Conservation (phyloP, 148 eudicot genomes). For the Amaranthus hypochondriacus region DNA sequence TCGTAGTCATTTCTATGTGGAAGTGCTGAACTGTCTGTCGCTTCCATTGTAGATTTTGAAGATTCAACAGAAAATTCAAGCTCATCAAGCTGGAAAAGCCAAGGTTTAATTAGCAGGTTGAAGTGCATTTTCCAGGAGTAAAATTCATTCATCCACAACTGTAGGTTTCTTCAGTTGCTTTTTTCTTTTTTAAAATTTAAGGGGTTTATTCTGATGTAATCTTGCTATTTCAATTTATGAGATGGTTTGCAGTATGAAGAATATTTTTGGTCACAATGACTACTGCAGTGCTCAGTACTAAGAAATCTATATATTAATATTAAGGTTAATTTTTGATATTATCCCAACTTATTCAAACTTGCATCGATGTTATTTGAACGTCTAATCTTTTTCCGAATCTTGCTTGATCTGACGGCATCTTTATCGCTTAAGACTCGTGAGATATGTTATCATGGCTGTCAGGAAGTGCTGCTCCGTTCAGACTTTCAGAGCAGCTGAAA, state of each 20-base stretch:
- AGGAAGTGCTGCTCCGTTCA: neutral
- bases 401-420: no score
- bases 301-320: no score
- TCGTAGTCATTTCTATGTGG: neutral
- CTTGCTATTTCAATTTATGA: no score
- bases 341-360: no score
- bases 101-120: conserved; percentile 44
- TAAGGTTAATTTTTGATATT: no score
- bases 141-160: neutral
- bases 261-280: no score
- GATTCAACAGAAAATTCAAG: conserved; percentile 78
- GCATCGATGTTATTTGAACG: no score
- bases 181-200: neutral
- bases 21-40: neutral
- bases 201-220: no score
- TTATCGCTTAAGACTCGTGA: no score
- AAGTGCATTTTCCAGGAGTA: neutral
- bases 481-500: neutral
- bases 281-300: no score
- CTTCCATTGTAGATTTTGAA: conserved; percentile 49
- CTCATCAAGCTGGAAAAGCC: conserved; percentile 81
- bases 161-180: neutral
- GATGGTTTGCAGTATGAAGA: no score
- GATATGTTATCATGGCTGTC: neutral
- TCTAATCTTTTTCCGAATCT: no score